Evolutionary conservation across 2,329 filamentous ascomycete species (phyloP), one percentile per base, ranked within the genome.

Genomic region (Paecilomyces formosus): DNA sequence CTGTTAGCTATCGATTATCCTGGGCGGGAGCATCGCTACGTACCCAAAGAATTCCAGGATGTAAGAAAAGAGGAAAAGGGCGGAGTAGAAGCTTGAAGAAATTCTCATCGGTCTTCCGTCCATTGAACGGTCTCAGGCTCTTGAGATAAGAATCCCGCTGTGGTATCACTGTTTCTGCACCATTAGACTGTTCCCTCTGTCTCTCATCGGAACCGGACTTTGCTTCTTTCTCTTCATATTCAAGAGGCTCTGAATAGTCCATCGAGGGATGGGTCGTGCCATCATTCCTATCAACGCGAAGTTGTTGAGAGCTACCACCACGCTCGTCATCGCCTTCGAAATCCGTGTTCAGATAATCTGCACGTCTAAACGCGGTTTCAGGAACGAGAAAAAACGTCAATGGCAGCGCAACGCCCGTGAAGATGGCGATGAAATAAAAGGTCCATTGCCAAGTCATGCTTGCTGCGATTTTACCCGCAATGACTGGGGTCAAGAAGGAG

Each of bases 361-460:
- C 83, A 28, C 92, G 83, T 35, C 81, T 80, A 70, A 85, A 97
- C 0, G 91, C 86, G 0, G 90, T 96, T 74, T 97, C 93, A 0
- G 93, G 93, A 54, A 90, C 90, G 63, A 92, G 85, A 63, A 96
- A 82, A 60, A 94, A 77, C 21, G 96, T 77, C 11, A 88, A 76
- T 0, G 90, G 86, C 3, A 97, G 76, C 57, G 87, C 84, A 5
- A 78, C 80, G 3, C 81, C 90, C 52, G 86, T 82, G 74, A 96
- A 95, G 64, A 97, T 96, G 60, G 91, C 85, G 13, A 96, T 85
- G 50, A 97, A 83, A 72, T 92, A 91, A 69, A 97, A 97, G 0
- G 87, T 88, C 92, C 91, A 96, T 70, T 84, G 77, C 88, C 91
- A 96, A n/a, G 86, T 85, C 55, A 96, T 80, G 0, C 80, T 79